Evolutionary conservation across 768 basidiomycete species (phyloP).

Genomic region (Mrakia hoshinonis): DNA sequence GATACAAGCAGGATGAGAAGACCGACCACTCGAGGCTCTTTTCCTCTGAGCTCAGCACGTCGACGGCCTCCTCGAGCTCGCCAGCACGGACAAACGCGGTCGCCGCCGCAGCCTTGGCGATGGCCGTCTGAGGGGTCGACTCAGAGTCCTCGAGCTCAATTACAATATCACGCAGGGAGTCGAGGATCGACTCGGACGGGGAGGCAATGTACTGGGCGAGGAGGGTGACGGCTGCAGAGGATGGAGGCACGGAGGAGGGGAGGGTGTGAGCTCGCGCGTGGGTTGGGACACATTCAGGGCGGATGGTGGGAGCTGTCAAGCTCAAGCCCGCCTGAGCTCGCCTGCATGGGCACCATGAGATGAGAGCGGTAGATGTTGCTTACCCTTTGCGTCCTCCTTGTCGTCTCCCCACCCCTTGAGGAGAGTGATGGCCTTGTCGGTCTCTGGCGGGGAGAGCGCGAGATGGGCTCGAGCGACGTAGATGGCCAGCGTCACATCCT

Average conservation of each 20-base stretch:
- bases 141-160: conserved; percentile 69
- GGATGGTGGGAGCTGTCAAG: no score
- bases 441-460: conserved; percentile 55
- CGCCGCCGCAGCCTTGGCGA: conserved; percentile 71
- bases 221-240: conserved; percentile 51
- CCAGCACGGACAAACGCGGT: conserved; percentile 74
- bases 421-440: conserved; percentile 54
- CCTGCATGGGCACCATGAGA: conserved; percentile 26
- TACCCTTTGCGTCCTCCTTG: background rate
- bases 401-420: conserved; percentile 35
- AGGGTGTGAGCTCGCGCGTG: conserved; percentile 2
- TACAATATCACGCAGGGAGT: conserved; percentile 73
- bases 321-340: background rate
- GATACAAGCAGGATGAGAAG: background rate
- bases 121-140: conserved; percentile 46
- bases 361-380: conserved; percentile 26
- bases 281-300: no score
- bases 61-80: conserved; percentile 84
- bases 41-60: conserved; percentile 64
- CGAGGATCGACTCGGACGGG: conserved; percentile 50
- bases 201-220: conserved; percentile 58
- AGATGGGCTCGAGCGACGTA: conserved; percentile 73
- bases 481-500: conserved; percentile 35
- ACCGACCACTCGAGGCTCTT: conserved; percentile 74
- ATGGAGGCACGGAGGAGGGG: conserved; percentile 28